These are phyloP conservation scores for Fusarium coicis DNA, from an alignment of 2,329 filamentous ascomycete genomes.

Conservation along the genomic window DNA sequence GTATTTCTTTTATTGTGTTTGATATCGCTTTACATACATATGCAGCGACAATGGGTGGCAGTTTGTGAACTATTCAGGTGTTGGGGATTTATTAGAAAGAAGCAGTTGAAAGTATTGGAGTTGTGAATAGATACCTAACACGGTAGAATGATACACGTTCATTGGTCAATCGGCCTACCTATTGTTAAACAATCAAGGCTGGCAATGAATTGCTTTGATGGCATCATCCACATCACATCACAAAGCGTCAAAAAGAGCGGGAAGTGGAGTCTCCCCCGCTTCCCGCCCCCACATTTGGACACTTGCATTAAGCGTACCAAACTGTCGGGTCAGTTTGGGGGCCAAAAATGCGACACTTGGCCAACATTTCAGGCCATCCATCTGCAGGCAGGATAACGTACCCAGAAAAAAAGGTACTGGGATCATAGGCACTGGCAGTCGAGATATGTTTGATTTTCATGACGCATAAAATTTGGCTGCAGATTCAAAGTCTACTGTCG, in stretches of 20 bases:
- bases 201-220: background rate
- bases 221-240: background rate
- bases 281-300: constrained; percentile 6
- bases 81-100: background rate
- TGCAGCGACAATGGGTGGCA: background rate
- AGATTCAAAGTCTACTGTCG: background rate
- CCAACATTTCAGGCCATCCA: constrained; percentile 11
- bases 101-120: background rate
- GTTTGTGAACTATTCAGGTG: background rate
- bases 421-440: background rate
- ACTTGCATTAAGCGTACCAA: constrained; percentile 24
- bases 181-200: background rate
- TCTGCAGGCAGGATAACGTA: constrained; percentile 14
- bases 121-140: background rate
- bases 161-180: background rate
- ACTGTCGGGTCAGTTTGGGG: constrained; percentile 19
- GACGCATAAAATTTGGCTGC: background rate
- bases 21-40: background rate
- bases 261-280: constrained; percentile 12
- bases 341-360: constrained; percentile 17
- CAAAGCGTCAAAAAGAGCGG: background rate
- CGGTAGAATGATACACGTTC: background rate
- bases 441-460: constrained; percentile 31
- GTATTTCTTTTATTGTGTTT: background rate
- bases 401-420: constrained; percentile 11